Percentiles rank a stretch among this genome's conserved stretches.
Evolutionary conservation across 2,329 filamentous ascomycete species (phyloP).

Genomic region (Fusarium chlamydosporum): DNA sequence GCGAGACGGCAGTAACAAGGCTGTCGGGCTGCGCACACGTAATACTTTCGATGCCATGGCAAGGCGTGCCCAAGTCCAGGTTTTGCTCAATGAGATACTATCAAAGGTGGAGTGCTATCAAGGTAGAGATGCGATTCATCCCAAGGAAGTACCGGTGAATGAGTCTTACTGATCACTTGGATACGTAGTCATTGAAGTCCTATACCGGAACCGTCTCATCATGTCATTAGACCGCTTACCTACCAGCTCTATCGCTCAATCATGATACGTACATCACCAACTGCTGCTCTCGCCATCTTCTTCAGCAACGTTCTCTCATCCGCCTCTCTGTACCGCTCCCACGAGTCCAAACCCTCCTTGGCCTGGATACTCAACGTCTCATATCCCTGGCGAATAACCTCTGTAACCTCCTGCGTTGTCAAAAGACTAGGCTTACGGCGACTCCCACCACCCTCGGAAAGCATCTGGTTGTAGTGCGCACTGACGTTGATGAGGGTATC

Average conservation of each 20-base stretch:
- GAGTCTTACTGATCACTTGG: neutral
- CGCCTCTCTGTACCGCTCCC: conserved; percentile 88
- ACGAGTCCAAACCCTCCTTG: conserved; percentile 86
- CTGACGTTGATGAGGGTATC: conserved; percentile 86
- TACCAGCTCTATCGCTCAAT: conserved; percentile 57
- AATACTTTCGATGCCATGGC: neutral
- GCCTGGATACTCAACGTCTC: conserved; percentile 94
- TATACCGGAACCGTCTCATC: neutral
- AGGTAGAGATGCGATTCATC: neutral
- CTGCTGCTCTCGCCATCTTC: conserved; percentile 84
- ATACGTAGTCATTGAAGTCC: neutral
- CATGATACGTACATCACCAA: conserved; percentile 70
- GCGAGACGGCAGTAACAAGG: neutral
- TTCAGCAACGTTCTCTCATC: conserved; percentile 89
- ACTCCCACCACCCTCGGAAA: conserved; percentile 67
- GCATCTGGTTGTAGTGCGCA: conserved; percentile 87
- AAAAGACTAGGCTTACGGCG: conserved; percentile 73
- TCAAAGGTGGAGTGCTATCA: neutral
- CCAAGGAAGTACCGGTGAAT: too few species aligned
- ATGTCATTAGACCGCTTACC: conserved; percentile 19
- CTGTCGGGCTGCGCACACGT: neutral
- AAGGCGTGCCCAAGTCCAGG: neutral
- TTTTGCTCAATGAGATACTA: neutral
- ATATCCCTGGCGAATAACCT: conserved; percentile 96
- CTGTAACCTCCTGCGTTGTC: conserved; percentile 85